Base-by-base conservation (phyloP, 148 eudicot genomes). In the Amaranthus hypochondriacus region DNA sequence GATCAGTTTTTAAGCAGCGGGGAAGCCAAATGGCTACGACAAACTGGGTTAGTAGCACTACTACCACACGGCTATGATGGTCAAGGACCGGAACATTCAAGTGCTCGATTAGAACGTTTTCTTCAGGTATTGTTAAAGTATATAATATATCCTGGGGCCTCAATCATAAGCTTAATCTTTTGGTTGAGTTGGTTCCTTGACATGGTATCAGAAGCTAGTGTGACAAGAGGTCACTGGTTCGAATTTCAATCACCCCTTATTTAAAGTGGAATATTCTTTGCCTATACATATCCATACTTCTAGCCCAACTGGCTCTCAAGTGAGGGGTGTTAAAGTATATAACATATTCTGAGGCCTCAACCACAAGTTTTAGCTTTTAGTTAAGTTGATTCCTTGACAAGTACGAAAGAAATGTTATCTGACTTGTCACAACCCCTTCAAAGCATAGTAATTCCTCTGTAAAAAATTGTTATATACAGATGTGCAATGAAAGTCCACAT, bases 1-100 rank as follows among this genome's bases (percentile, higher is more conserved):
- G 98, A 93, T 76, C 98, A 93, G 82, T 93, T 93, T 70, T 68
- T 93, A 82, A 93, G 98, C 86, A 93, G 97, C 73, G 98, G 97
- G 43, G 98, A 91, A 80, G 88, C 97, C 9, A 93, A 93, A 77
- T 91, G 97, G 97, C 72, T 93, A 74, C 91, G 98, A 10, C 97
- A 93, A 72, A 91, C 89, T 46, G 98, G 98, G 42, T 85, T 93
- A 67, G 97, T 93, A 77, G 84, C 86, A 81, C 77, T 93, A 72
- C 89, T 93, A 59, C 98, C 98, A 77, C 98, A 93, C 87, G 98
- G 98, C 75, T 93, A 93, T 83, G 98, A 93, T 87, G 97, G 97
- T 47, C 97, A 92, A 82, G 97, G 96, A 52, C 97, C 97, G 75
- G 97, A 90, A 66, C 97, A 92, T 82, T 92, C 97, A 54, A 90